Conservation (phyloP, 176 grass and related monocot species). For the Carex parvula region DNA sequence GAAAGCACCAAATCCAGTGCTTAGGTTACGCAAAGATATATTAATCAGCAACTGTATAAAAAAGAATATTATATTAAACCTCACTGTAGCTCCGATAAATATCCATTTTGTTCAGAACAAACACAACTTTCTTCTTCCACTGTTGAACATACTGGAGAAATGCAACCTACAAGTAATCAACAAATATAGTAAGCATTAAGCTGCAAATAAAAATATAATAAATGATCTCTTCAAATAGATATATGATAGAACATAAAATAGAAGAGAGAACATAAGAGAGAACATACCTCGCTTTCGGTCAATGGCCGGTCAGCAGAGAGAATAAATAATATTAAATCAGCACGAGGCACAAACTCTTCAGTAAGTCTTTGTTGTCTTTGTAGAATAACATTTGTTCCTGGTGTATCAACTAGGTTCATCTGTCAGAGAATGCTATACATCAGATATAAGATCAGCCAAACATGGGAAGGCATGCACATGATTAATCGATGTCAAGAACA, state of each 20-base stretch:
- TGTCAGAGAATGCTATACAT: constrained; percentile 35
- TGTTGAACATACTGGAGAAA: constrained; percentile 91
- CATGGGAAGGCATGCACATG: not conserved
- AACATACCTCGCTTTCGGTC: constrained; percentile 79
- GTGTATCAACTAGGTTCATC: constrained; percentile 99
- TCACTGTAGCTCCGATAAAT: constrained; percentile 72
- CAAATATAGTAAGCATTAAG: not conserved
- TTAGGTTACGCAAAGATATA: not conserved
- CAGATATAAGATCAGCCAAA: constrained; percentile 18
- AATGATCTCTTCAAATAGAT: too few relatives aligned
- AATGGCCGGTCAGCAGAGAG: constrained; percentile 90
- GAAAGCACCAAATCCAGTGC: not conserved
- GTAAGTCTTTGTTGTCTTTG: constrained; percentile 97
- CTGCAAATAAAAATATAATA: not conserved
- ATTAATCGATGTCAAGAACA: not conserved
- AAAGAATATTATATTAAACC: constrained; percentile 48
- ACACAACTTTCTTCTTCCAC: constrained; percentile 98
- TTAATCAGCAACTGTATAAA: not conserved
- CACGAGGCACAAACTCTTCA: constrained; percentile 92
- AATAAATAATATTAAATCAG: constrained; percentile 91
- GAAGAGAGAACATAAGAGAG: constrained; percentile 14
- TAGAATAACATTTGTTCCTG: constrained; percentile 99
- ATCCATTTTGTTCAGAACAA: constrained; percentile 94
- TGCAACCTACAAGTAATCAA: constrained; percentile 58
- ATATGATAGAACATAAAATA: not conserved